These are phyloP conservation scores for Salmacisia buchloeana DNA, from an alignment of 1,284 basidiomycete species.

Conservation along the genomic window DNA sequence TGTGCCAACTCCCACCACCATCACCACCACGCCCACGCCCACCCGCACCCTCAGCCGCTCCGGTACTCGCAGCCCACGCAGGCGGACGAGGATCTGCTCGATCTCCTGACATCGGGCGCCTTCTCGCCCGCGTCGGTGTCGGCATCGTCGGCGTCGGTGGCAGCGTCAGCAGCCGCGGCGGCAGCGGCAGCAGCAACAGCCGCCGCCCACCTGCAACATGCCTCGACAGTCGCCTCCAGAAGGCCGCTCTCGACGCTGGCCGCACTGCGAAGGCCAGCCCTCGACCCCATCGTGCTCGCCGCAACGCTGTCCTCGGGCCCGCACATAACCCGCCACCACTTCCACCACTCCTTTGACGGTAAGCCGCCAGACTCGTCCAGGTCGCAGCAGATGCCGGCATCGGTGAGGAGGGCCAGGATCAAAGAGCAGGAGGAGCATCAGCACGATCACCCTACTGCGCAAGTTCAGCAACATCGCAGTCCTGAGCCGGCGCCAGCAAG, in stretches of 20 bases:
- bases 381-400: conserved; percentile 37
- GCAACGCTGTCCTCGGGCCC: conserved; percentile 42
- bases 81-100: conserved; percentile 25
- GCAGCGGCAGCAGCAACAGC: conserved; percentile 10
- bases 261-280: conserved; percentile 41
- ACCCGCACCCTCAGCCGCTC: not conserved
- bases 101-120: conserved; percentile 30
- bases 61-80: not conserved
- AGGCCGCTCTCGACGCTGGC: conserved; percentile 34
- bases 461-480: not conserved
- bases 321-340: conserved; percentile 45
- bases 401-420: not conserved
- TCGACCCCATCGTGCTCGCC: conserved; percentile 46
- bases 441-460: not conserved
- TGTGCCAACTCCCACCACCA: not conserved
- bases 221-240: not conserved
- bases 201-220: not conserved
- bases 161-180: not conserved
- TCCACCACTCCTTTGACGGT: conserved; percentile 38
- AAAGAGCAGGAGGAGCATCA: not conserved
- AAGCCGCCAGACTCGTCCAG: conserved; percentile 15
- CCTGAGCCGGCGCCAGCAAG: not conserved
- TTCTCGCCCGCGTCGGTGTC: conserved; percentile 9
- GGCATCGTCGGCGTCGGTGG: not conserved
- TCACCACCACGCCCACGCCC: not conserved